These are phyloP conservation scores for Ogataea pini DNA, from an alignment of 805 yeast genomes.

Conservation along the genomic window DNA sequence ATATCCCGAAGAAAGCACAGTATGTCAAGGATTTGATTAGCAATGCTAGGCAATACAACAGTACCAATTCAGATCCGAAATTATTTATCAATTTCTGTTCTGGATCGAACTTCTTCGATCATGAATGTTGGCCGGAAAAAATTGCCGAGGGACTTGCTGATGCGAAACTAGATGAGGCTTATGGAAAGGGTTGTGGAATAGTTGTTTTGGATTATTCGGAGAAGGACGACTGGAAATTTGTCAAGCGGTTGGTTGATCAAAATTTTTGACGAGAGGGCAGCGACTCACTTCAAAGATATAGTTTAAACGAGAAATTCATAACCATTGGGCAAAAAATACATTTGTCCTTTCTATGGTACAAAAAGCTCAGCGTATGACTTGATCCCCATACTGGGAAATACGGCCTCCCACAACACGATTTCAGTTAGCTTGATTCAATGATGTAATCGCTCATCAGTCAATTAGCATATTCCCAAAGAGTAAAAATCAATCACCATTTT, in stretches of 20 bases:
- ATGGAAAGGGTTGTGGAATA: constrained; percentile 60
- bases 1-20: constrained; percentile 54
- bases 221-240: constrained; percentile 58
- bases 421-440: too few relatives aligned
- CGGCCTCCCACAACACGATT: too few relatives aligned
- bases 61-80: constrained; percentile 49
- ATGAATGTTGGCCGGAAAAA: constrained; percentile 71
- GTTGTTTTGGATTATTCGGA: constrained; percentile 71
- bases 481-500: background rate
- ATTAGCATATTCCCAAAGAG: too few relatives aligned
- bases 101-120: constrained; percentile 71
- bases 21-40: constrained; percentile 57
- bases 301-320: too few relatives aligned
- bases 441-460: too few relatives aligned
- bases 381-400: too few relatives aligned
- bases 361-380: too few relatives aligned
- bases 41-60: constrained; percentile 52
- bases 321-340: too few relatives aligned
- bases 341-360: too few relatives aligned
- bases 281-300: background rate
- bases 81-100: constrained; percentile 72
- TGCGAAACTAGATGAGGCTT: constrained; percentile 46
- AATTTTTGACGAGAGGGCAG: constrained; percentile 37
- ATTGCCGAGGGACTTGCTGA: constrained; percentile 54
- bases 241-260: constrained; percentile 50